Conservation (phyloP, 768 basidiomycete species). For the Galerina marginata region DNA sequence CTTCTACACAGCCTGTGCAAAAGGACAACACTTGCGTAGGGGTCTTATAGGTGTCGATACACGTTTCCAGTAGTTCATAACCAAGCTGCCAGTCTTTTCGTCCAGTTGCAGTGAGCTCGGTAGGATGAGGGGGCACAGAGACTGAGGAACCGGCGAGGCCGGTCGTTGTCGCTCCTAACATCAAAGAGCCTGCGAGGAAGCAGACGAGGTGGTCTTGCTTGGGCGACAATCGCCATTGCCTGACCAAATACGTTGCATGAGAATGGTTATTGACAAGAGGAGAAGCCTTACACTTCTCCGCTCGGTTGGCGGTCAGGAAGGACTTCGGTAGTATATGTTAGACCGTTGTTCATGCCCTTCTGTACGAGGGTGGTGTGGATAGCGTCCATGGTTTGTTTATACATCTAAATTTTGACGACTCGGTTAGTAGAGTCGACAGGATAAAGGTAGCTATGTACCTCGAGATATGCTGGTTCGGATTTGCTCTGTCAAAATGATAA, state of each 20-base stretch:
- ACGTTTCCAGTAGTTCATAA: constrained; percentile 83
- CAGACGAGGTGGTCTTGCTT: constrained; percentile 98
- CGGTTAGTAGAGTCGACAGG: neutral
- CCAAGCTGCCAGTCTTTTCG: constrained; percentile 85
- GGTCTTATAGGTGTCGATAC: constrained; percentile 84
- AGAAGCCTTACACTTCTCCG: constrained; percentile 38
- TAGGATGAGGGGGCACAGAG: constrained; percentile 67
- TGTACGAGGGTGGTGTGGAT: constrained; percentile 77
- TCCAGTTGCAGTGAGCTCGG: constrained; percentile 65
- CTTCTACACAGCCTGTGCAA: neutral
- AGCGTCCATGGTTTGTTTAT: constrained; percentile 81
- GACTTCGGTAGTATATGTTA: constrained; percentile 86
- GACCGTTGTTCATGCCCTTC: constrained; percentile 57
- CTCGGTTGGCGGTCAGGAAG: constrained; percentile 52
- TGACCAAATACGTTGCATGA: constrained; percentile 28
- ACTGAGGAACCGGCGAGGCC: constrained; percentile 55
- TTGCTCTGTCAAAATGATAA: constrained; percentile 52
- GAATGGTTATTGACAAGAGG: neutral
- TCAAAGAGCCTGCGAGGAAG: constrained; percentile 90
- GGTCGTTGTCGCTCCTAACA: constrained; percentile 82
- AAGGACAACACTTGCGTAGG: constrained; percentile 64
- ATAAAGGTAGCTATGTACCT: constrained; percentile 44
- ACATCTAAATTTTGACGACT: constrained; percentile 63
- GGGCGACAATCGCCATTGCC: constrained; percentile 71
- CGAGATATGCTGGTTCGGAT: constrained; percentile 78